Evolutionary conservation across 768 basidiomycete species (phyloP).

Genomic region (Holtermanniella nyarrowii): DNA sequence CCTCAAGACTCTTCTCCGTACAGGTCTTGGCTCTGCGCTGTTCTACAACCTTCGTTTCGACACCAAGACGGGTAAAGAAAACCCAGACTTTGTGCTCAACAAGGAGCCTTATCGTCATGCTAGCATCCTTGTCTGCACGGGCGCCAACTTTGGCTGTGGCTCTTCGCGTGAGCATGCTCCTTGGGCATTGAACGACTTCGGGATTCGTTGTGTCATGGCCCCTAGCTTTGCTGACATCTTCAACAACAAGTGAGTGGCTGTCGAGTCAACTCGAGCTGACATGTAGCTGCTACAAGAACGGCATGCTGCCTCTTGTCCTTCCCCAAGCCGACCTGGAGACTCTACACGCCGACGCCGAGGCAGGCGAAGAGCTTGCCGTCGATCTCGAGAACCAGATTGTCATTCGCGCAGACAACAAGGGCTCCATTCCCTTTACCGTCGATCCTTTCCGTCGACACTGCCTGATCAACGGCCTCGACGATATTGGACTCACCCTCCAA

Average conservation of each 20-base stretch:
- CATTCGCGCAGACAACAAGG: conserved; percentile 54
- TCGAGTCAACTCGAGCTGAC: background rate
- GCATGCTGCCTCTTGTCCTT: conserved; percentile 70
- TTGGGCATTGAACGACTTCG: conserved; percentile 62
- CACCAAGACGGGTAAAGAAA: conserved; percentile 60
- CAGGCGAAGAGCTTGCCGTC: conserved; percentile 65
- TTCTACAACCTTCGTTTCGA: conserved; percentile 75
- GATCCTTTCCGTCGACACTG: conserved; percentile 91
- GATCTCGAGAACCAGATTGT: conserved; percentile 76
- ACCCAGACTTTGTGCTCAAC: conserved; percentile 75
- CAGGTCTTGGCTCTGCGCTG: conserved; percentile 69
- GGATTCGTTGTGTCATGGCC: conserved; percentile 76
- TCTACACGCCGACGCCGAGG: conserved; percentile 67
- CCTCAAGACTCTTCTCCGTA: conserved; percentile 81
- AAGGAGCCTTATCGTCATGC: conserved; percentile 63
- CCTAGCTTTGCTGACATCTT: conserved; percentile 88
- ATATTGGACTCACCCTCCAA: conserved; percentile 88
- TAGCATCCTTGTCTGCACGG: conserved; percentile 71
- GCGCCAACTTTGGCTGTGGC: conserved; percentile 82
- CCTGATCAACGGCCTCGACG: conserved; percentile 89
- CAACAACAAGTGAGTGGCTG: conserved; percentile 46
- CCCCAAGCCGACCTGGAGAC: conserved; percentile 59
- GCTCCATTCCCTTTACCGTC: conserved; percentile 61
- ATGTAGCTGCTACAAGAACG: conserved; percentile 77
- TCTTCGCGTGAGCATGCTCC: conserved; percentile 86